Conservation (phyloP, 2,329 filamentous ascomycete genomes). For the Colletotrichum lindemuthianum region DNA sequence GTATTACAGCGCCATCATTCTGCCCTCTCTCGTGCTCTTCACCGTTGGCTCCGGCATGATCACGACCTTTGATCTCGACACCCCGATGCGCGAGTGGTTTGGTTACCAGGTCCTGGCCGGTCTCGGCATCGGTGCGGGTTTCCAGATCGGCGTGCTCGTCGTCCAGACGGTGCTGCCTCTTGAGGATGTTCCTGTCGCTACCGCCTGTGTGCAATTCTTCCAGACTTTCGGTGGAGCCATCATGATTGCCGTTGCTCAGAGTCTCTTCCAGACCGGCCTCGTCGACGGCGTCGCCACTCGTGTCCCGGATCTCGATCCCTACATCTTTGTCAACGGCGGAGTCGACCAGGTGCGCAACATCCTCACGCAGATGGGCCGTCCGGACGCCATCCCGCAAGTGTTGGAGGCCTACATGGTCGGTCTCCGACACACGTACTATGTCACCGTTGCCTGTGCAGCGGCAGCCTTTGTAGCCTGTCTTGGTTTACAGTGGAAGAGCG, state of each 20-base stretch:
- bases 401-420: slow-evolving; percentile 60
- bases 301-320: slow-evolving; percentile 57
- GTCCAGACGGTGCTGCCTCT: slow-evolving; percentile 63
- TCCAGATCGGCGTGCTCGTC: slow-evolving; percentile 59
- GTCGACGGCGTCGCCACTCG: slow-evolving; percentile 58
- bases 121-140: slow-evolving; percentile 60
- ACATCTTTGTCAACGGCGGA: slow-evolving; percentile 62
- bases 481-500: slow-evolving; percentile 63
- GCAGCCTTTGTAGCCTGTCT: slow-evolving; percentile 56
- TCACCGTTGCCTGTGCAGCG: slow-evolving; percentile 58
- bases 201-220: slow-evolving; percentile 67
- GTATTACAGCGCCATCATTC: slow-evolving; percentile 54
- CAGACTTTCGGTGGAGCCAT: slow-evolving; percentile 74
- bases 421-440: slow-evolving; percentile 62
- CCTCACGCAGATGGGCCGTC: slow-evolving; percentile 51
- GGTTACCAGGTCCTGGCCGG: slow-evolving; percentile 67
- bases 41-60: slow-evolving; percentile 64
- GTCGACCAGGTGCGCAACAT: slow-evolving; percentile 60
- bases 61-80: slow-evolving; percentile 60
- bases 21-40: slow-evolving; percentile 52
- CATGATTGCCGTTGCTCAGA: slow-evolving; percentile 72
- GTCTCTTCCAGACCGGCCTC: slow-evolving; percentile 74
- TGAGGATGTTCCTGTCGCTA: slow-evolving; percentile 60
- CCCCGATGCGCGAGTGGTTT: slow-evolving; percentile 62
- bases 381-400: slow-evolving; percentile 54